Percentiles rank a stretch among this genome's conserved stretches.
Evolutionary conservation across 2,329 filamentous ascomycete genomes (phyloP).

Genomic region (Colletotrichum somersetense): DNA sequence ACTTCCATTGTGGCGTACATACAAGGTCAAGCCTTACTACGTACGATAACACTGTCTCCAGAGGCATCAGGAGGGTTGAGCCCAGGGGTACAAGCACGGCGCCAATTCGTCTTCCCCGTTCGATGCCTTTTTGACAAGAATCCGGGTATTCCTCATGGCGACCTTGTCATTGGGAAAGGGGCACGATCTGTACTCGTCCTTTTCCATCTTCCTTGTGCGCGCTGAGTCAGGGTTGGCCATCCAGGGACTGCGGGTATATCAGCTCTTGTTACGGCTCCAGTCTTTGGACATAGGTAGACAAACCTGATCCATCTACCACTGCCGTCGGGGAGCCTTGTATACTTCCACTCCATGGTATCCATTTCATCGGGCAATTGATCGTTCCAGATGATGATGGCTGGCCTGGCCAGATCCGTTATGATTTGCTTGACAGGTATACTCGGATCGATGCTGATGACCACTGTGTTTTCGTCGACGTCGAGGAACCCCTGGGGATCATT

Average conservation of each 20-base stretch:
- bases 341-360: not conserved
- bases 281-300: not conserved
- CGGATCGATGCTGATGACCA: constrained; percentile 41
- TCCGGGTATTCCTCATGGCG: not conserved
- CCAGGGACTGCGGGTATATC: not conserved
- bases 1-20: not conserved
- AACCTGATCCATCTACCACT: constrained; percentile 4
- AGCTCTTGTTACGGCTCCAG: not conserved
- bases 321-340: not conserved
- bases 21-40: not conserved
- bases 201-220: constrained; percentile 1
- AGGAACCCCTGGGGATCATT: constrained; percentile 41
- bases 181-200: not conserved
- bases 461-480: constrained; percentile 40
- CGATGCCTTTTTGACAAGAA: constrained; percentile 1
- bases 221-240: constrained; percentile 3
- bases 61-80: too few species aligned
- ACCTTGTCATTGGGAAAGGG: not conserved
- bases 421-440: constrained; percentile 45
- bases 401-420: constrained; percentile 42
- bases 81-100: too few species aligned
- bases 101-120: too few species aligned
- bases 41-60: not conserved
- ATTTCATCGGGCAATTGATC: not conserved
- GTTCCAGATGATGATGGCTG: constrained; percentile 44